phyloP scores from a whole-genome alignment of 2,329 filamentous ascomycete species.

The Epicoccum sorghinum region DNA sequence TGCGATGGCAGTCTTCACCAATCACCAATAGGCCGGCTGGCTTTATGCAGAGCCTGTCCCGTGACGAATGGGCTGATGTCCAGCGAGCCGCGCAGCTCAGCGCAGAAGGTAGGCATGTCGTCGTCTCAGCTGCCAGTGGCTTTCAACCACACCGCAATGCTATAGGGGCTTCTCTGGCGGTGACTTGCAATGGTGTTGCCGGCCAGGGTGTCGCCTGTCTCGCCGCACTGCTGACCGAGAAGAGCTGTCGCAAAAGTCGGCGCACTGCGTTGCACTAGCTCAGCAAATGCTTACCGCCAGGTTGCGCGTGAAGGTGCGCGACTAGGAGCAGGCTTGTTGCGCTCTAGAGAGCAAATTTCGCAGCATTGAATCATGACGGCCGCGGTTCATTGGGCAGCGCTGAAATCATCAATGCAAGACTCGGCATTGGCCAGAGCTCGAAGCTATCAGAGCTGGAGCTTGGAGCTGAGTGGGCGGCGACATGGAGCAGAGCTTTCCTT shows the following conservation, averaged over 20 bases:
- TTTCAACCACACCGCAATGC: background rate
- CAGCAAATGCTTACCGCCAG: slow-evolving; percentile 16
- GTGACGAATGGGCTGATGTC: slow-evolving; percentile 17
- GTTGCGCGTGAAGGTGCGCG: slow-evolving; percentile 8
- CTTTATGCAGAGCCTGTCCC: slow-evolving; percentile 9
- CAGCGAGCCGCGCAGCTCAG: slow-evolving; percentile 7
- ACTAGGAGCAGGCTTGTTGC: slow-evolving; percentile 18
- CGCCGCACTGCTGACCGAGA: slow-evolving; percentile 1
- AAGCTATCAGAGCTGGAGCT: slow-evolving; percentile 16
- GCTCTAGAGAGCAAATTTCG: slow-evolving; percentile 17
- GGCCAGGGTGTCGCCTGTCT: slow-evolving; percentile 1
- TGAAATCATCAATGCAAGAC: slow-evolving; percentile 16
- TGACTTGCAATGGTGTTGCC: background rate
- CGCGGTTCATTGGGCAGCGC: slow-evolving; percentile 19
- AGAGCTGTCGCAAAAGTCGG: slow-evolving; percentile 9
- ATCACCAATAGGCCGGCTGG: slow-evolving; percentile 10
- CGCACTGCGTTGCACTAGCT: slow-evolving; percentile 14
- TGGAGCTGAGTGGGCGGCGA: slow-evolving; percentile 15
- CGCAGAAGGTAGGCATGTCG: slow-evolving; percentile 1
- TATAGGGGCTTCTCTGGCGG: background rate
- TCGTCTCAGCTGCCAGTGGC: background rate
- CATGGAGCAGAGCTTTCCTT: slow-evolving; percentile 18
- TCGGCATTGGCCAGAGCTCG: slow-evolving; percentile 16
- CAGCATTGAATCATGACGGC: slow-evolving; percentile 20
- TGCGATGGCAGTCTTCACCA: slow-evolving; percentile 9